A percentile compares a stretch with the other conserved stretches of the same genome.
Conservation (phyloP, 2,329 filamentous ascomycete species). For the Calonectria pteridis region DNA sequence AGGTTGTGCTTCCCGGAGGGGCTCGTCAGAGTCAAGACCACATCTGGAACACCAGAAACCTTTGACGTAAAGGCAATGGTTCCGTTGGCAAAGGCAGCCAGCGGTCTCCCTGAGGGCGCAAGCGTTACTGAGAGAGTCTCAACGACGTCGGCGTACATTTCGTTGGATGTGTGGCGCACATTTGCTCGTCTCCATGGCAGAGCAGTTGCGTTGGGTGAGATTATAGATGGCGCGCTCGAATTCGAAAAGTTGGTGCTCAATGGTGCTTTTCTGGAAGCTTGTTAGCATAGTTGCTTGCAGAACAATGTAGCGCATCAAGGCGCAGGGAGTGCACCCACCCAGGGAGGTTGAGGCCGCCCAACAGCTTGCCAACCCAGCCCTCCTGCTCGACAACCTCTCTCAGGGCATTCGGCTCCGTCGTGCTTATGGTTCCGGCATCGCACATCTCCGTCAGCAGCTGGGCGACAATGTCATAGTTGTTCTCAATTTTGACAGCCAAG, state of each 20-base stretch:
- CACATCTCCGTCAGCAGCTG: conserved; percentile 97
- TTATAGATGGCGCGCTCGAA: conserved; percentile 54
- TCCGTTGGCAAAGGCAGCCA: conserved; percentile 89
- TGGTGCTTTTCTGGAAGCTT: conserved; percentile 54
- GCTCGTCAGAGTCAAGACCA: conserved; percentile 83
- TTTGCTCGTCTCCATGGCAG: conserved; percentile 92
- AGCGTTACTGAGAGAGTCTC: conserved; percentile 90
- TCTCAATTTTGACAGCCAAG: conserved; percentile 87
- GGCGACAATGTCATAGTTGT: conserved; percentile 91
- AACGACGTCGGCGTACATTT: conserved; percentile 95
- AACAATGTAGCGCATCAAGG: background rate
- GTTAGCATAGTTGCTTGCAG: conserved; percentile 22
- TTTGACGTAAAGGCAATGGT: conserved; percentile 96
- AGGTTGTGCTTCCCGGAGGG: conserved; percentile 86
- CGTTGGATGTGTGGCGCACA: conserved; percentile 95
- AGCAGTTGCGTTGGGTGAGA: conserved; percentile 63
- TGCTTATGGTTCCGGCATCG: conserved; percentile 89
- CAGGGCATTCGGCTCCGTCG: conserved; percentile 93
- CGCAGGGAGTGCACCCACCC: conserved; percentile 61
- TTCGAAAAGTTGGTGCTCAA: conserved; percentile 54
- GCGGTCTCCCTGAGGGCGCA: conserved; percentile 87
- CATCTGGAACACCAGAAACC: conserved; percentile 92
- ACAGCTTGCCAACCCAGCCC: conserved; percentile 87
- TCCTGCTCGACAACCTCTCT: conserved; percentile 93
- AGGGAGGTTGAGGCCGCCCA: conserved; percentile 88